Base-by-base conservation (phyloP, 2,329 filamentous ascomycete genomes). In the Knufia petricola region DNA sequence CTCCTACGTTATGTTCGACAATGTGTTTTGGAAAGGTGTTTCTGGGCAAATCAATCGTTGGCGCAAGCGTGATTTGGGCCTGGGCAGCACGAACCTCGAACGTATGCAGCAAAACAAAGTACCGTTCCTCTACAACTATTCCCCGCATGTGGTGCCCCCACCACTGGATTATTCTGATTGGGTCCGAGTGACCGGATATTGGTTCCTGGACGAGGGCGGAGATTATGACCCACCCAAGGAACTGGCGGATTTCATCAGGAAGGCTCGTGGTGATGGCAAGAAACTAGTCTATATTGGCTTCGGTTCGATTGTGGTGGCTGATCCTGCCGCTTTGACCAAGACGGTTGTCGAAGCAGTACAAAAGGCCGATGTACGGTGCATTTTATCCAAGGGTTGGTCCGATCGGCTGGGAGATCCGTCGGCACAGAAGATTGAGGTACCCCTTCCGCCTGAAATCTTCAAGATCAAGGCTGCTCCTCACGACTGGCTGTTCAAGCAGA, bases 101-200 rank as follows among this genome's bases (percentile, higher is more conserved):
- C 94, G 89, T 69, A 80, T 98, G 79, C 88, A 95, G 67, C 83
- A 86, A 1, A 95, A 95, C 70, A 94, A 94, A 64, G 87, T 95
- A n/a, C 92, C 92, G 0, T 98, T 98, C 66, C 68, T 98, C 39
- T 98, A 98, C 72, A 96, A 95, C 67, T 96, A 95, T 65, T 94
- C 87, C 49, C 87, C 89, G 0, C 85, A 81, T 9, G 92, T 98
- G 10, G 92, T 98, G n/a, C 81, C 86, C 1, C 90, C 89, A 23
- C 92, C 92, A 13, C 73, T 95, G 1, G 92, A 98, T 68, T 98
- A 89, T 68, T 90, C 87, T 36, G 92, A 96, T 65, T 98, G 92
- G 92, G 92, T 98, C 63, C 81, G 87, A 37, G 87, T 96, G 6
- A 96, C 92, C 0, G 92, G 92, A 0, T 96, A 98, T 68, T 98